Base-by-base conservation (phyloP, 2,329 filamentous ascomycete species). In the Fusarium camptoceras region DNA sequence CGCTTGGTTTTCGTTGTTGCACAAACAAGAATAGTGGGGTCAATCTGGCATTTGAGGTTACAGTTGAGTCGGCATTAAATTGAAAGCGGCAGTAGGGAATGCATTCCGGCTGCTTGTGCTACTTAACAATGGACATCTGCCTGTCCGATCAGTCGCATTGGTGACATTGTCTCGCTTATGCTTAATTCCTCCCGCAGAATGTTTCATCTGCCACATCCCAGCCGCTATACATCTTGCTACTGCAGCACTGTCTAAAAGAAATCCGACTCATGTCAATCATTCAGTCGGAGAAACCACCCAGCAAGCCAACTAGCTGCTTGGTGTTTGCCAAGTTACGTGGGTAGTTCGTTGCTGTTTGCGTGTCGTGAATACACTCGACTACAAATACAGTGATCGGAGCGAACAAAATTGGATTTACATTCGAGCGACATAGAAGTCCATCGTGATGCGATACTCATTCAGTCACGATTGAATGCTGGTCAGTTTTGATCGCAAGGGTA, bases 81-180 rank as follows among this genome's bases (percentile, higher is more conserved):
- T 28, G 8, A 12, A 16, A 31, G 8, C 3, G 42, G 15, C 10
- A 22, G 37, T 28, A 10, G 46, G n/a, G 8, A 8, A 12, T 12
- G 2, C n/a, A 4, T 4, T 20, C 25, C 46, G 46, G 8, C 7
- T 30, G 11, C 22, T 22, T 43, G 15, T 54, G 37, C 12, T 5
- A 11, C 37, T 12, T 49, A 14, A 12, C 10, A 5, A 24, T 18
- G 2, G 20, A n/a, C 15, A 34, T 49, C 15, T 14, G 5, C 15
- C 4, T 22, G 6, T 14, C 6, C 0, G 10, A 22, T 6, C 10
- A 8, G 10, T 24, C 5, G 2, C 2, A 18, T 24, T 31, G 2
- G 15, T 31, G n/a, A 8, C 10, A 12, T 49, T 31, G 27, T 31
- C 3, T 31, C 27, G 16, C 9, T 9, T 15, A 49, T 31, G n/a